Evolutionary conservation across 2,329 filamentous ascomycete genomes (phyloP).

Genomic region (Colletotrichum agaves): DNA sequence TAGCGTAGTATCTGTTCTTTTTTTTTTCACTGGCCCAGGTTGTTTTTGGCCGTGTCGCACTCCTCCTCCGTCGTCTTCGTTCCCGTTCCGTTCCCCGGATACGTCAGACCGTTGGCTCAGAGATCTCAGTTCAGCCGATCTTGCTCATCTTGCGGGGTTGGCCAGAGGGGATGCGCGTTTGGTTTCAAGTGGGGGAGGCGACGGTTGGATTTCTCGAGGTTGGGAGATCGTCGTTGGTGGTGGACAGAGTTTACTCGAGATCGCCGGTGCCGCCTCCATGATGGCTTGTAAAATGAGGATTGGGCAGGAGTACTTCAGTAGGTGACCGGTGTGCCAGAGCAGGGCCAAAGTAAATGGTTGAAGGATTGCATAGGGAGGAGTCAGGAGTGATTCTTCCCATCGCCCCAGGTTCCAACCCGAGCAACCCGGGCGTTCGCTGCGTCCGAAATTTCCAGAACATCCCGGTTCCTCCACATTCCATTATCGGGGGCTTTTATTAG

Average conservation of each 20-base stretch:
- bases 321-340: not conserved
- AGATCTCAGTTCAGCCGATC: conserved; percentile 28
- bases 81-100: conserved; percentile 19
- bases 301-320: not conserved
- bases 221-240: not conserved
- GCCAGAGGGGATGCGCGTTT: conserved; percentile 1
- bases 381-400: not conserved
- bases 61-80: conserved; percentile 1
- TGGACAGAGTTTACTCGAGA: not conserved
- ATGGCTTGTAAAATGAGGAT: not conserved
- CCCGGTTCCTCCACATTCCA: conserved; percentile 23
- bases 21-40: conserved; percentile 26
- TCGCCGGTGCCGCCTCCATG: conserved; percentile 7
- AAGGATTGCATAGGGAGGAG: not conserved
- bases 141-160: conserved; percentile 31
- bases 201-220: not conserved
- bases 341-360: not conserved
- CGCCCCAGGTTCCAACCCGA: conserved; percentile 23
- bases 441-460: not conserved
- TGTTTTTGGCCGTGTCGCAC: not conserved
- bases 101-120: conserved; percentile 31
- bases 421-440: conserved; percentile 20
- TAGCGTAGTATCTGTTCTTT: no score
- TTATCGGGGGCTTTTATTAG: conserved; percentile 35
- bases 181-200: not conserved